Conservation (phyloP, 345 rosid species). For the Camelina laxa region DNA sequence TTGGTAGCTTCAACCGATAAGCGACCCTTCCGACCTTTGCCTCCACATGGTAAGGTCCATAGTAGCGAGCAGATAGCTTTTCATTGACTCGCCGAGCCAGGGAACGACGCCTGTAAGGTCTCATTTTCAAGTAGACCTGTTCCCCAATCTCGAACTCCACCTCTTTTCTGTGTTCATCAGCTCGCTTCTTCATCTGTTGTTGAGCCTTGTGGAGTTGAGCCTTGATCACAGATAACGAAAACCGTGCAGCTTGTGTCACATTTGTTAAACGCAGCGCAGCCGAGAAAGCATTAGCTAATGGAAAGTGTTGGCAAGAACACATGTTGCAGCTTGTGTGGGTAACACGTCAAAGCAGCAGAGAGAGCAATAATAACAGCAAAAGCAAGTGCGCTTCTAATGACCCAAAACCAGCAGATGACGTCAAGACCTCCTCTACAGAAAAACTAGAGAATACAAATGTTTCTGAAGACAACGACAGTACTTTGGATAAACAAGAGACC, state of each 20-base stretch:
- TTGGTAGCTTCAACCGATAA: no score
- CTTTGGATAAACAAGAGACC: constrained; percentile 52
- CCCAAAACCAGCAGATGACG: constrained; percentile 33
- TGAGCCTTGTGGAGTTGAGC: no score
- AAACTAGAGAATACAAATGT: constrained; percentile 43
- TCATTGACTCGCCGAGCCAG: no score
- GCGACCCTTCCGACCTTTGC: no score
- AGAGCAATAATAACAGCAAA: constrained; percentile 36
- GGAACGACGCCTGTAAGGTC: no score
- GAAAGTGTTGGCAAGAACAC: constrained; percentile 82
- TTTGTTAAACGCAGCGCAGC: constrained; percentile 70
- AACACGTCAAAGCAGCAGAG: constrained; percentile 46
- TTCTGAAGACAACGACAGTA: constrained; percentile 46
- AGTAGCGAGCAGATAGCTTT: no score
- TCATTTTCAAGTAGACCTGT: no score
- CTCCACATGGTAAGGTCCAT: no score
- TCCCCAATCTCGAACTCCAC: no score
- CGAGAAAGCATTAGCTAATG: constrained; percentile 80
- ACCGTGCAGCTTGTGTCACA: constrained; percentile 56
- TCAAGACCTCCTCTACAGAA: constrained; percentile 39
- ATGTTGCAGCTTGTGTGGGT: constrained; percentile 72
- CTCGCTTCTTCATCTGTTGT: no score
- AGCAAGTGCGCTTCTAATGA: constrained; percentile 41
- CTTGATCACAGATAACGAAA: constrained; percentile 45
- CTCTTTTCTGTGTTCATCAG: no score